These are phyloP conservation scores for Pachyrhizus erosus DNA, from an alignment of 306 rosid species.

Conservation along the genomic window DNA sequence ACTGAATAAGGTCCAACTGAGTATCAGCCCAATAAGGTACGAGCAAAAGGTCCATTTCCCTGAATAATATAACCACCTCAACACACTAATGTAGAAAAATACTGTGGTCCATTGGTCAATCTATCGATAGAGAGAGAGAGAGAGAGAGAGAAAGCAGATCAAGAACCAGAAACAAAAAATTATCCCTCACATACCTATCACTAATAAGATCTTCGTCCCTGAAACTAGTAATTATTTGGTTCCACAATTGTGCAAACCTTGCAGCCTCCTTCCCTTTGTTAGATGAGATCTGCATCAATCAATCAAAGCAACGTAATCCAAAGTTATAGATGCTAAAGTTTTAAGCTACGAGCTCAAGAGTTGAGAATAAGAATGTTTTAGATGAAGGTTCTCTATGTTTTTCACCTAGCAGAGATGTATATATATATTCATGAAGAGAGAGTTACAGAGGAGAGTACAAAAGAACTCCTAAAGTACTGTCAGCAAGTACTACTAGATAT, in stretches of 20 bases:
- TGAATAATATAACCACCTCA: constrained; percentile 53
- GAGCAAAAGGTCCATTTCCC: constrained; percentile 97
- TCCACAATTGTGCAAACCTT: constrained; percentile 97
- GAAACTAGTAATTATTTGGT: constrained; percentile 89
- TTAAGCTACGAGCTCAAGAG: constrained; percentile 16
- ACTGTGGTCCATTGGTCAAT: neutral
- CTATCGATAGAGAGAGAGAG: neutral
- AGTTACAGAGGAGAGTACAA: too few relatives aligned
- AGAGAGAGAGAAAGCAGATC: constrained; percentile 1
- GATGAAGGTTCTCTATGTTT: too few relatives aligned
- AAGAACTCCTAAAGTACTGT: too few relatives aligned
- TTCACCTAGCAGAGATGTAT: too few relatives aligned
- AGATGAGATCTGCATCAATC: constrained; percentile 59
- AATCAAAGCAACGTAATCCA: constrained; percentile 21
- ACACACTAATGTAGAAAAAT: constrained; percentile 14
- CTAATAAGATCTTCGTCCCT: constrained; percentile 97
- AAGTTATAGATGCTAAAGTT: constrained; percentile 14
- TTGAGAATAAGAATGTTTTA: too few relatives aligned
- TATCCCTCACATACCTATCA: constrained; percentile 58
- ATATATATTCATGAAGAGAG: too few relatives aligned
- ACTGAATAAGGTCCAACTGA: constrained; percentile 81
- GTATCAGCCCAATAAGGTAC: constrained; percentile 99
- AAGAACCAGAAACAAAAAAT: constrained; percentile 25
- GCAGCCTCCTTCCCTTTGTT: constrained; percentile 90
- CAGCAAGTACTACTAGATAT: too few relatives aligned